Percentiles rank a stretch among this genome's conserved stretches.
phyloP scores from a whole-genome alignment of 179 eudicot species.

The Gypsophila paniculata region DNA sequence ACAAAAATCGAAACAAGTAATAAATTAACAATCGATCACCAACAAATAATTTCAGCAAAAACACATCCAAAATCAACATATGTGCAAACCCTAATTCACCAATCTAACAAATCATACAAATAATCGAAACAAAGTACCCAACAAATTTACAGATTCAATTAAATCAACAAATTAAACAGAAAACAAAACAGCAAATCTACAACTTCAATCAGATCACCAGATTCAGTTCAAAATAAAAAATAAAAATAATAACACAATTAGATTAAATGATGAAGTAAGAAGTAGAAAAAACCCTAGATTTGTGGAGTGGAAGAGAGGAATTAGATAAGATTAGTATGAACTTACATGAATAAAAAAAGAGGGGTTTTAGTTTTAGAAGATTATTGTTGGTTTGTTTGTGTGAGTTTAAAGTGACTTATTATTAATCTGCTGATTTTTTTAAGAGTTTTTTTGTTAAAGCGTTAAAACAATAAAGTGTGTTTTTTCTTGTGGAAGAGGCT shows the following conservation, averaged over 20 bases:
- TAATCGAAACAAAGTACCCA: not conserved
- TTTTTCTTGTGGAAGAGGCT: too few species aligned
- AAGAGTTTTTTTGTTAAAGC: too few species aligned
- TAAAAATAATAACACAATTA: not conserved
- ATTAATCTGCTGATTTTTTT: too few species aligned
- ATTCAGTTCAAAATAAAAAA: not conserved
- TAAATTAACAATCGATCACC: not conserved
- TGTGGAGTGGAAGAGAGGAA: too few species aligned
- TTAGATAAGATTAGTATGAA: too few species aligned
- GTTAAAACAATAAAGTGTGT: too few species aligned
- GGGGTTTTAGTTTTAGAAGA: too few species aligned
- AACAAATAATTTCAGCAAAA: not conserved
- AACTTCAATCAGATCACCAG: not conserved
- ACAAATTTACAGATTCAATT: not conserved
- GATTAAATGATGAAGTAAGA: not conserved
- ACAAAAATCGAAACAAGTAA: not conserved
- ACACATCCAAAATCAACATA: not conserved
- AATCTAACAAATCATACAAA: not conserved
- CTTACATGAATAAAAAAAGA: too few species aligned
- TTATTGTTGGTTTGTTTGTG: too few species aligned
- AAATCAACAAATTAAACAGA: not conserved
- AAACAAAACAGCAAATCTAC: not conserved
- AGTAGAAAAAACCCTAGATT: constrained; percentile 1
- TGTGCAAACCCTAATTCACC: constrained; percentile 3
- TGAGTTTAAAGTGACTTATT: too few species aligned